Base-by-base conservation (phyloP, 2,329 filamentous ascomycete species). In the Penicillium corylophilum region DNA sequence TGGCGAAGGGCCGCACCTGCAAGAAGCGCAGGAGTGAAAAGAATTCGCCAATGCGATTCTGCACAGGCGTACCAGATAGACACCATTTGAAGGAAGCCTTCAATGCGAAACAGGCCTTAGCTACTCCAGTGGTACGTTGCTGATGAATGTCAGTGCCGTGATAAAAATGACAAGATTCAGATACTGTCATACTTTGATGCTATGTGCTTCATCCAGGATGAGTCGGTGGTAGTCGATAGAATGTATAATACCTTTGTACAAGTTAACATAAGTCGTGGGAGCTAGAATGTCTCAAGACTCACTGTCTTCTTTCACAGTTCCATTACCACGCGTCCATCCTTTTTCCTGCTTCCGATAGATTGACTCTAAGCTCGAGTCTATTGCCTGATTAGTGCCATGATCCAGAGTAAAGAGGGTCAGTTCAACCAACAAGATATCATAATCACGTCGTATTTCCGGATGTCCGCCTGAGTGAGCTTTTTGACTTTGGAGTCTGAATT, bases 11-110 rank as follows among this genome's bases (percentile, higher is more conserved):
- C 8, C 82, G 81, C 31, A 96, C 81, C 68, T 96, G 88, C 26
- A 99, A 81, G 71, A 99, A 99, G 2, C 94, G 87, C 50, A 99
- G 79, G 20, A 97, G 78, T 0, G 93, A 97, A 74, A 97, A 96
- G 71, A 96, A 95, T 70, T 97, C 93, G 65, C 94, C 93, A 59
- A 97, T 97, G 47, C 93, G 88, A 67, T 97, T 99, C 71, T 99
- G 94, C 1, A 99, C 84, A 0, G 94, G 94, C 1, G 94, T 99
- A 8, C 94, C 94, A 15, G 89, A 94, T 53, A 99, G 79, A 68
- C 94, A 99, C 90, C 94, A 97, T 63, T 95, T 95, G 74, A 94
- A 96, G 16, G 82, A 85, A 16, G 88, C 89, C 54, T 91, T 86
- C 38, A 99, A 78, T 1, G 92, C 91, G 68, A 97, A 97, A 70